Evolutionary conservation across 305 asterid species (phyloP).

Genomic region (Fraxinus albicans): DNA sequence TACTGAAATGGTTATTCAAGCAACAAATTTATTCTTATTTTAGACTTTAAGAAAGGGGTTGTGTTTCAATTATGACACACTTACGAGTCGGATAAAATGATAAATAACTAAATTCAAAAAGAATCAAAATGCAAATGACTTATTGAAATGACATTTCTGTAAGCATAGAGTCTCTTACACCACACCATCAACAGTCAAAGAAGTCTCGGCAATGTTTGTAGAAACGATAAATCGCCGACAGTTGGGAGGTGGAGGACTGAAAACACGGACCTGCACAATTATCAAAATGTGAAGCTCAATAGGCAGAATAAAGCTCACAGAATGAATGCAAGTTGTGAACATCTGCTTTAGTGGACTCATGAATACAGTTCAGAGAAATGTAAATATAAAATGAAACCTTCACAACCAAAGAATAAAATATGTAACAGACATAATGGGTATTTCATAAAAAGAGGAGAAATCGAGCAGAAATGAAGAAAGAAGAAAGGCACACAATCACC

Average conservation of each 20-base stretch:
- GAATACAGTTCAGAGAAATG: conserved; percentile 20
- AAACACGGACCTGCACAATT: conserved; percentile 83
- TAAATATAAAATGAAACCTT: neutral
- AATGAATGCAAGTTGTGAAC: neutral
- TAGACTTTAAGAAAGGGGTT: neutral
- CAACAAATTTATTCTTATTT: neutral
- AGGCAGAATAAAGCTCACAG: conserved; percentile 2
- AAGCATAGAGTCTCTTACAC: conserved; percentile 60
- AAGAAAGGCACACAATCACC: neutral
- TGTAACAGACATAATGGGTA: neutral
- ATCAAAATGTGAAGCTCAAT: conserved; percentile 20
- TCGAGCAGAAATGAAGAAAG: neutral
- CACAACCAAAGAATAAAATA: neutral
- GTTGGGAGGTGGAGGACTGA: conserved; percentile 78
- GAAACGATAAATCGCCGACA: conserved; percentile 92
- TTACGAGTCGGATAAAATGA: neutral
- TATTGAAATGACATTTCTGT: conserved; percentile 1
- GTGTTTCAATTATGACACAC: neutral
- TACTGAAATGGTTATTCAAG: neutral
- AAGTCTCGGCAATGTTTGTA: conserved; percentile 96
- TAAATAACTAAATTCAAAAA: neutral
- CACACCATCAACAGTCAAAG: conserved; percentile 98
- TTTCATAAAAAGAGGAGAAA: neutral
- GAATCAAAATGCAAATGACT: neutral
- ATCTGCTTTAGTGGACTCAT: conserved; percentile 4